Conservation (phyloP, 768 basidiomycete species). For the Lentinus tigrinus region DNA sequence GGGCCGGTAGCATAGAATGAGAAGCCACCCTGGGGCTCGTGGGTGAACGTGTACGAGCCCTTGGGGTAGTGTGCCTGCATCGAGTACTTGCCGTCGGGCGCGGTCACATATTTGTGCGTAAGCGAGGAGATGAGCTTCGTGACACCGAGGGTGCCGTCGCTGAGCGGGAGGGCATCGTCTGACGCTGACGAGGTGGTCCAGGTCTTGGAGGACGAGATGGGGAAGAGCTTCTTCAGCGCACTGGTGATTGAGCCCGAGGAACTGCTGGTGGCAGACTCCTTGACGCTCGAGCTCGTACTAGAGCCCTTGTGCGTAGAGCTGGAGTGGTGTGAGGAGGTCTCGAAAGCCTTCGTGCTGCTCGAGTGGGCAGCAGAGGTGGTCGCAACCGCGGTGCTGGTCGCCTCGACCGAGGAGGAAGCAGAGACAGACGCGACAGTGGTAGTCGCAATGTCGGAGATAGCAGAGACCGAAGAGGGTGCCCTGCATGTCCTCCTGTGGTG, state of each 20-base stretch:
- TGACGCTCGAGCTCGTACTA: neutral
- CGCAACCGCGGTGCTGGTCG: neutral
- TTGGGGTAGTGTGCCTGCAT: conserved; percentile 30
- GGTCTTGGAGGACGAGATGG: conserved; percentile 19
- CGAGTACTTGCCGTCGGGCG: conserved; percentile 25
- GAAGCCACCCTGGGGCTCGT: conserved; percentile 53
- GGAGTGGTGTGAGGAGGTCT: neutral
- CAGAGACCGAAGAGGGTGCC: neutral
- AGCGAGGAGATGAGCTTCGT: conserved; percentile 22
- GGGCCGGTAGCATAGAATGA: conserved; percentile 73
- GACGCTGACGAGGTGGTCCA: conserved; percentile 28
- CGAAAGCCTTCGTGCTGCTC: neutral
- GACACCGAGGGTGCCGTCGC: conserved; percentile 27
- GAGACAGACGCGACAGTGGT: neutral
- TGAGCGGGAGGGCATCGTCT: conserved; percentile 23
- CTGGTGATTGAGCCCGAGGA: neutral
- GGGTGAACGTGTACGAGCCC: conserved; percentile 54
- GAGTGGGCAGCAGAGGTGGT: neutral
- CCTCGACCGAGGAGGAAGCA: neutral
- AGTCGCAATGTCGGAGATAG: neutral
- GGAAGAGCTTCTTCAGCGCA: conserved; percentile 23
- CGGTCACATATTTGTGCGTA: conserved; percentile 24
- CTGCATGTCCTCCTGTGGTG: conserved; percentile 11
- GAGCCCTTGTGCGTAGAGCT: neutral
- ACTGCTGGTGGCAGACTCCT: neutral